These are phyloP conservation scores for Diaporthe sp. DNA, from an alignment of 2,329 filamentous ascomycete genomes.

Conservation along the genomic window DNA sequence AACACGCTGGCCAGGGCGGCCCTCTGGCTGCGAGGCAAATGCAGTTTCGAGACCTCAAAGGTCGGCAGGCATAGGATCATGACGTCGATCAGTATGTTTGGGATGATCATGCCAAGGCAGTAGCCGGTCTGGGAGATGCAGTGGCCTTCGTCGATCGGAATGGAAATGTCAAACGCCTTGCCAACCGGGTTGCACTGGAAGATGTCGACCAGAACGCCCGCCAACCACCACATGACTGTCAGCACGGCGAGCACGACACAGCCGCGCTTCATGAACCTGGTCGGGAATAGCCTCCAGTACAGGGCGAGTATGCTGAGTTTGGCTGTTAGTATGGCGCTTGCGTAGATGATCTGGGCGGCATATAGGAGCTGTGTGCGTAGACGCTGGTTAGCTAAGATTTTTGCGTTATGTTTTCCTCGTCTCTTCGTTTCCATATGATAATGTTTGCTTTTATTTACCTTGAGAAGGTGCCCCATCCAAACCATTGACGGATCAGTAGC, in stretches of 20 bases:
- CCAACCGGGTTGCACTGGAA: constrained; percentile 22
- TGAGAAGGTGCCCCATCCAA: neutral
- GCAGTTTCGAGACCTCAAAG: constrained; percentile 24
- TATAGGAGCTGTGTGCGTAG: neutral
- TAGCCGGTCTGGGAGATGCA: neutral
- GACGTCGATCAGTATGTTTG: constrained; percentile 24
- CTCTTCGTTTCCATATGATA: neutral
- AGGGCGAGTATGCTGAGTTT: constrained; percentile 26
- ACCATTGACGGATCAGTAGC: neutral
- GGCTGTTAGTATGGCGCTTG: neutral
- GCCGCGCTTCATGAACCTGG: constrained; percentile 20
- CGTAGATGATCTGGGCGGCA: constrained; percentile 9
- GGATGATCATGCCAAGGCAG: constrained; percentile 14
- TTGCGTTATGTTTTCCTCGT: too few relatives aligned
- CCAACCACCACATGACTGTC: neutral
- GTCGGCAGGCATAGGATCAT: constrained; percentile 29
- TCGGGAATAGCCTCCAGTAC: constrained; percentile 27
- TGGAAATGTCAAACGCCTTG: neutral
- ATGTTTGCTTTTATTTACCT: neutral
- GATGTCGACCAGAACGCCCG: neutral
- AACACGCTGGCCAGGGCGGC: constrained; percentile 17
- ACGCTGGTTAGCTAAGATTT: neutral
- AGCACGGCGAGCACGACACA: constrained; percentile 8
- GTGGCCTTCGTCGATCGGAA: accelerated
- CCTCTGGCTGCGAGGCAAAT: constrained; percentile 4